A percentile compares a stretch with the other conserved stretches of the same genome.
Conservation (phyloP, 2,329 filamentous ascomycete genomes). For the Ilyonectria mors-panacis region DNA sequence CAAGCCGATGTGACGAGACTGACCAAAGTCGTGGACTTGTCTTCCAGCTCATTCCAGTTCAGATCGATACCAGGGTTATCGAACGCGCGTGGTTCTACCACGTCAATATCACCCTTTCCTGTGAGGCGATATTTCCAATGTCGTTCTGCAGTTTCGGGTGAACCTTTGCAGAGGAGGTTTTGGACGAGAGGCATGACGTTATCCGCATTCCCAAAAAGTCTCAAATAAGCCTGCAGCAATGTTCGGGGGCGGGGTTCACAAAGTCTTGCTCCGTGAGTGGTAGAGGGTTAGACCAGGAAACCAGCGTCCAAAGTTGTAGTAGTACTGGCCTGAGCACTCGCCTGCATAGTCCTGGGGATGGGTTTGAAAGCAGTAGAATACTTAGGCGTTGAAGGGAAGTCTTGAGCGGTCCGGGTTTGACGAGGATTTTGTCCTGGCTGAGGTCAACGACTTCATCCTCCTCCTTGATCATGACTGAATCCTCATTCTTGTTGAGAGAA, state of each 20-base stretch:
- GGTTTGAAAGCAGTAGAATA: slow-evolving; percentile 73
- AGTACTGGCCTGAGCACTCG: slow-evolving; percentile 72
- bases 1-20: slow-evolving; percentile 65
- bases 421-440: slow-evolving; percentile 59
- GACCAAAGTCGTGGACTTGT: slow-evolving; percentile 64
- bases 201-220: slow-evolving; percentile 67
- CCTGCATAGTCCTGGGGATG: slow-evolving; percentile 75
- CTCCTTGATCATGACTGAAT: slow-evolving; percentile 37
- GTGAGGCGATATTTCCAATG: slow-evolving; percentile 69
- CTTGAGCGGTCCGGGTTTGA: slow-evolving; percentile 63
- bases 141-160: slow-evolving; percentile 46
- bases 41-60: slow-evolving; percentile 62
- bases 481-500: slow-evolving; percentile 42
- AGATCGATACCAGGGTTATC: slow-evolving; percentile 47
- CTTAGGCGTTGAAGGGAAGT: slow-evolving; percentile 69
- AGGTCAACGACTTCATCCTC: slow-evolving; percentile 63
- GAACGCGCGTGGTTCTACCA: slow-evolving; percentile 55
- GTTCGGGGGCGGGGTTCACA: slow-evolving; percentile 63
- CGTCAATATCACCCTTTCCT: slow-evolving; percentile 65
- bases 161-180: slow-evolving; percentile 71
- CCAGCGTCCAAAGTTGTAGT: slow-evolving; percentile 74
- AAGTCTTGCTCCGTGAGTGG: slow-evolving; percentile 55
- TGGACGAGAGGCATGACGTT: slow-evolving; percentile 65
- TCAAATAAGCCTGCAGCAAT: slow-evolving; percentile 71
- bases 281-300: slow-evolving; percentile 63